These are phyloP conservation scores for Opeltia flavorubescens DNA, from an alignment of 495 filamentous ascomycete genomes.

Conservation along the genomic window DNA sequence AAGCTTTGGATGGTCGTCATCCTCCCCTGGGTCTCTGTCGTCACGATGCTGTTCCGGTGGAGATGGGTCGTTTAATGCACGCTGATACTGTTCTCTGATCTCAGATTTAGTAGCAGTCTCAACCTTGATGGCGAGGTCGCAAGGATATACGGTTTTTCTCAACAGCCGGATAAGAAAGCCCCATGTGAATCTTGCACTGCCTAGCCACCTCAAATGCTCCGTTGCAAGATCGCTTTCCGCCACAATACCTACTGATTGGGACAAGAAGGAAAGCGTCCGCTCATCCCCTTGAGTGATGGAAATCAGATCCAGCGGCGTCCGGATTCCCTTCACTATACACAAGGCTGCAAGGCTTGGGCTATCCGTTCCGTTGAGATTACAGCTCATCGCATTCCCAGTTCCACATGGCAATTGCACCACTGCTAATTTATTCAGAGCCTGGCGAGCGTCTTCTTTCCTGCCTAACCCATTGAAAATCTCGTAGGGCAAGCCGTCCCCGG, in stretches of 20 bases:
- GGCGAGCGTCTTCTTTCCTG: constrained; percentile 56
- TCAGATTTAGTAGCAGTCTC: constrained; percentile 61
- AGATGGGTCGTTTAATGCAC: constrained; percentile 28
- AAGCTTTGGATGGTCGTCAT: constrained; percentile 9
- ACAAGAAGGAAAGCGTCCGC: constrained; percentile 74
- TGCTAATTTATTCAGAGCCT: constrained; percentile 64
- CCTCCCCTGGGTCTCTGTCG: neutral
- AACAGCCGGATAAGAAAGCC: constrained; percentile 65
- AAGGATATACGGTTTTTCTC: constrained; percentile 65
- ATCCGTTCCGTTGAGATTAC: constrained; percentile 74
- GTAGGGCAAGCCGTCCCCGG: constrained; percentile 81
- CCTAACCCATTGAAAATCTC: constrained; percentile 91
- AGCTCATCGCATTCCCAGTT: constrained; percentile 85
- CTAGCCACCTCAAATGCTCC: constrained; percentile 88
- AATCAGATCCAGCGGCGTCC: constrained; percentile 68
- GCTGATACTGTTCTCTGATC: constrained; percentile 59
- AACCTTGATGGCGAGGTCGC: constrained; percentile 72
- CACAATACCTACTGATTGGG: constrained; percentile 79
- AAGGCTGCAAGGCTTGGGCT: constrained; percentile 64
- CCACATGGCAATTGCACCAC: constrained; percentile 86
- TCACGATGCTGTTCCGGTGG: constrained; percentile 13
- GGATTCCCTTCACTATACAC: constrained; percentile 69
- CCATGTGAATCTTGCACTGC: constrained; percentile 65
- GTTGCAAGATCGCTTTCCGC: constrained; percentile 82
- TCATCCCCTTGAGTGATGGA: constrained; percentile 69